These are phyloP conservation scores for Allantophomopsis lycopodina DNA, from an alignment of 2,329 filamentous ascomycete genomes.

Conservation along the genomic window DNA sequence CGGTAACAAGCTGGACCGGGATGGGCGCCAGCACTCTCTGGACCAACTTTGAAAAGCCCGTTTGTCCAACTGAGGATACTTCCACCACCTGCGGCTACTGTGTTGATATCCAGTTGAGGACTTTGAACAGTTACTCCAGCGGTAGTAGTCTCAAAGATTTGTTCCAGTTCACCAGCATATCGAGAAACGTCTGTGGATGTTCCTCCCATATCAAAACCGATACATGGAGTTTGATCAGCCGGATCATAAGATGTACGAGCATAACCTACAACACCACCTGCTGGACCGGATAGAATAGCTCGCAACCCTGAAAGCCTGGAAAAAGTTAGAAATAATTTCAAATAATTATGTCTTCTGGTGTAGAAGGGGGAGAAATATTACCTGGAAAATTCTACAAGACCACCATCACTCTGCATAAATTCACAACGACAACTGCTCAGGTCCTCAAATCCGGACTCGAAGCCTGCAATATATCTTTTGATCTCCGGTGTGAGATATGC, in stretches of 20 bases:
- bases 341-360: slow-evolving; percentile 18
- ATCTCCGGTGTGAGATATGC: slow-evolving; percentile 58
- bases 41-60: slow-evolving; percentile 58
- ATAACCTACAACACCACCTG: slow-evolving; percentile 58
- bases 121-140: slow-evolving; percentile 68
- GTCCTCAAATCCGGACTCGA: slow-evolving; percentile 49
- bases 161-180: slow-evolving; percentile 52
- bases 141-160: slow-evolving; percentile 66
- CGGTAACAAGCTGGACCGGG: slow-evolving; percentile 84
- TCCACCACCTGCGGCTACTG: slow-evolving; percentile 29
- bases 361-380: neutral
- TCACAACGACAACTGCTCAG: slow-evolving; percentile 49
- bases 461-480: slow-evolving; percentile 51
- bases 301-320: slow-evolving; percentile 48
- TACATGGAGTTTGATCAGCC: slow-evolving; percentile 48
- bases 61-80: slow-evolving; percentile 51
- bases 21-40: slow-evolving; percentile 54
- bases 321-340: slow-evolving; percentile 36
- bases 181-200: slow-evolving; percentile 57
- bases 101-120: slow-evolving; percentile 72
- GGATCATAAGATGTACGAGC: slow-evolving; percentile 49
- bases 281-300: slow-evolving; percentile 53
- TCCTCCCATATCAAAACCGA: slow-evolving; percentile 57
- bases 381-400: slow-evolving; percentile 18
- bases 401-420: slow-evolving; percentile 45